phyloP scores from a whole-genome alignment of 805 yeast species.

The Komagataella mondaviorum region DNA sequence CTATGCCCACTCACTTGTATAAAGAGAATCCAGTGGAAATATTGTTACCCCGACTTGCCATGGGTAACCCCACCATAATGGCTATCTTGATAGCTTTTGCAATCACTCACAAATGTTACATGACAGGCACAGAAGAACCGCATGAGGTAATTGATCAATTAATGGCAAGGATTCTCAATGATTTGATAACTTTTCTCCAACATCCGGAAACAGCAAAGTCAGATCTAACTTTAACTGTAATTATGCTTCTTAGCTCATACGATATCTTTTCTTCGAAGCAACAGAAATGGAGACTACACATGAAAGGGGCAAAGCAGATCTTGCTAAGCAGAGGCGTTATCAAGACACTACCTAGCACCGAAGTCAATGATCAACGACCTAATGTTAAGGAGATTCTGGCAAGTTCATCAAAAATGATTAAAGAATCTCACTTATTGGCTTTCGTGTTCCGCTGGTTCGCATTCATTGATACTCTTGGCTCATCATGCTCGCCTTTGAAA shows the following conservation, averaged over 20 bases:
- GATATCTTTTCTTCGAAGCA: slow-evolving; percentile 32
- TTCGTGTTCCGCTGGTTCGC: slow-evolving; percentile 60
- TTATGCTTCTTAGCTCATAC: slow-evolving; percentile 43
- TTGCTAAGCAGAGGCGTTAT: slow-evolving; percentile 35
- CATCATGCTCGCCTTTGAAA: slow-evolving; percentile 37
- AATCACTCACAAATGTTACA: slow-evolving; percentile 21
- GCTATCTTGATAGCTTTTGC: slow-evolving; percentile 42
- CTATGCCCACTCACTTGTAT: slow-evolving; percentile 44
- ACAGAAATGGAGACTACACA: slow-evolving; percentile 49
- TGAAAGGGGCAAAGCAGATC: slow-evolving; percentile 55
- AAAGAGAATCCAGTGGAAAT: slow-evolving; percentile 53
- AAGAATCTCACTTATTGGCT: slow-evolving; percentile 26
- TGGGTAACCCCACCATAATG: slow-evolving; percentile 41
- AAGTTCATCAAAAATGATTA: slow-evolving; percentile 11
- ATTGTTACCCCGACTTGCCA: slow-evolving; percentile 55
- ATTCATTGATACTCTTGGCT: slow-evolving; percentile 51
- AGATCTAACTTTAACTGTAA: slow-evolving; percentile 54
- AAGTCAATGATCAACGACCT: slow-evolving; percentile 5
- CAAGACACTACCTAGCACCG: slow-evolving; percentile 8
- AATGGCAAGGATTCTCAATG: slow-evolving; percentile 43
- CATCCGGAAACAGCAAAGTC: slow-evolving; percentile 41
- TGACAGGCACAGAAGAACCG: slow-evolving; percentile 17
- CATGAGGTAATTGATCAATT: slow-evolving; percentile 34
- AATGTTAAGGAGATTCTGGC: not conserved
- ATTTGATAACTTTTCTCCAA: slow-evolving; percentile 33